Evolutionary conservation across 2,329 filamentous ascomycete genomes (phyloP), one percentile per base, ranked within the genome.

Genomic region (Colletotrichum sp.): DNA sequence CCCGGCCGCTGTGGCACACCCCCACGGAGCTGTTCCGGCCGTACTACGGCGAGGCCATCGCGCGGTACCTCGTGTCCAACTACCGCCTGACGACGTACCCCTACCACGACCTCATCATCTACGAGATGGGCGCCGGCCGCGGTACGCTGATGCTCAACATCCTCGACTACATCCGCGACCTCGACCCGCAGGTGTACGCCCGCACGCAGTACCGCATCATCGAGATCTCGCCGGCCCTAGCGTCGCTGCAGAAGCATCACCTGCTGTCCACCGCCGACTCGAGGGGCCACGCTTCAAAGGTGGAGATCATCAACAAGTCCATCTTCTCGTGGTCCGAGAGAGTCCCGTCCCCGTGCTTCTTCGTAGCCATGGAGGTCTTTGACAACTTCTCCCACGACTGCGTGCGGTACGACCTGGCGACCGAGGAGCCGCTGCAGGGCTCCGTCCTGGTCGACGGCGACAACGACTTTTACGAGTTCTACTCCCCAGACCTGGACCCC

Each of bases 61-160:
- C 96, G n/a, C 93, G 96, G 24, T 98, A 99, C 84, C 92, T 99
- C 60, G 93, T 99, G 79, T 93, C 95, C 79, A 98, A 99, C 87
- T 99, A 99, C 90, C 96, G 97, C 83, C 92, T 98, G 83, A 95
- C 95, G 60, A 92, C 95, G 72, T 99, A 97, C 84, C 97, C 97
- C 4, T 98, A 99, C 88, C 93, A 98, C 85, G 97, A 99, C 85
- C 91, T 99, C 68, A 95, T 98, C 81, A 98, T 99, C 84, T 99
- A 98, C 90, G 97, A 99, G 85, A 98, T 99, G 94, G 97, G 97
- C 68, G 97, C 97, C 52, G 97, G 97, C 80, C 96, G 98, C 81
- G 97, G 97, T 78, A 99, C 98, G 0, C 91, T 99, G 83, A 99
- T 99, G 97, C 90, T 97, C 83, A 99, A 99, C 85, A 96, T 99